A percentile compares a stretch with the other conserved stretches of the same genome.
phyloP scores from a whole-genome alignment of 305 asterid species.

The Solanum hybrid region DNA sequence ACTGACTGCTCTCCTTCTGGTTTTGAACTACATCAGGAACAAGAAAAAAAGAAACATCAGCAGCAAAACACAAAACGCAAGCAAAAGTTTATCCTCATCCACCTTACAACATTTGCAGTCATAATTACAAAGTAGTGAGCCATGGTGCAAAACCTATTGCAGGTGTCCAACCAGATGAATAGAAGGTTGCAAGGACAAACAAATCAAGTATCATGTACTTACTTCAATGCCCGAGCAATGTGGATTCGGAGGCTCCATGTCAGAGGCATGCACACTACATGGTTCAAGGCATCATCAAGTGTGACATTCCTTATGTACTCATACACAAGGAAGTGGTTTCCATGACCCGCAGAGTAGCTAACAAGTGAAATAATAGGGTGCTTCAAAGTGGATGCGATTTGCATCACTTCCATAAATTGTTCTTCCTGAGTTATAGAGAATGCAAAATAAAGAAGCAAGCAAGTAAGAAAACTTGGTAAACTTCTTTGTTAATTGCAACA shows the following conservation, averaged over 20 bases:
- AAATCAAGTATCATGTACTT: constrained; percentile 13
- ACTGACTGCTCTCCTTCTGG: constrained; percentile 57
- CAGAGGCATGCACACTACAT: constrained; percentile 35
- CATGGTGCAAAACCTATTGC: background rate
- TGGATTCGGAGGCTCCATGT: constrained; percentile 63
- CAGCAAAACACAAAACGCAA: background rate
- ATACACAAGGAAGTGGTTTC: constrained; percentile 67
- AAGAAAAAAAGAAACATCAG: background rate
- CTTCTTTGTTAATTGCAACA: background rate
- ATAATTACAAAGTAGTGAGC: background rate
- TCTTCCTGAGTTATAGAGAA: constrained; percentile 75
- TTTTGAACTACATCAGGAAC: constrained; percentile 33
- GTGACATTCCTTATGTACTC: constrained; percentile 55
- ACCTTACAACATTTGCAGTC: background rate
- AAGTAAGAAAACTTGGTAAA: background rate
- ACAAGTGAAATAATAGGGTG: constrained; percentile 68
- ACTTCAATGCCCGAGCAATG: constrained; percentile 70
- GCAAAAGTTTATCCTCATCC: background rate
- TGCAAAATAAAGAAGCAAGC: background rate
- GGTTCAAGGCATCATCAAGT: constrained; percentile 60
- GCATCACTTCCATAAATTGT: constrained; percentile 57
- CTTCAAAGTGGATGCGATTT: constrained; percentile 53
- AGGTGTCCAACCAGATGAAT: background rate
- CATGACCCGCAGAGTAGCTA: constrained; percentile 74
- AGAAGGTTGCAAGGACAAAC: background rate